Conservation (phyloP, 1,139 yeast species). For the Zygoascus hellenicus region DNA sequence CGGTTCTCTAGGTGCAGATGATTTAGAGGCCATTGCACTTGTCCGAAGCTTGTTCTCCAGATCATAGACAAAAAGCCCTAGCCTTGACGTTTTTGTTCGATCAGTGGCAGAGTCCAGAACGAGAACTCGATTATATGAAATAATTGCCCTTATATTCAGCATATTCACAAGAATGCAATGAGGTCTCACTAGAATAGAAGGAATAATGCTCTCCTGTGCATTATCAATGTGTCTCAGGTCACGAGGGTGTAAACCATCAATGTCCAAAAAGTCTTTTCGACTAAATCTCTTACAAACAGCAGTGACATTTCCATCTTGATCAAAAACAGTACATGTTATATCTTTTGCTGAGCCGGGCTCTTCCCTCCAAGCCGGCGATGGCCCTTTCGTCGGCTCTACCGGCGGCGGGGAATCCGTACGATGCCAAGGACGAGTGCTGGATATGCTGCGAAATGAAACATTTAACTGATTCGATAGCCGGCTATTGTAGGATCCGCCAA, state of each 20-base stretch:
- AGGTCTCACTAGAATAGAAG: slow-evolving; percentile 74
- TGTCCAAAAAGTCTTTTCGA: slow-evolving; percentile 62
- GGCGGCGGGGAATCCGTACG: too few species aligned
- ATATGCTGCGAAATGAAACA: too few species aligned
- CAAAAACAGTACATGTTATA: slow-evolving; percentile 67
- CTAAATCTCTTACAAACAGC: slow-evolving; percentile 68
- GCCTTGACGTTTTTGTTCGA: slow-evolving; percentile 44
- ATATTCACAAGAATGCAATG: slow-evolving; percentile 74
- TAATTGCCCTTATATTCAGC: slow-evolving; percentile 76
- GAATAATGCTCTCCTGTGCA: slow-evolving; percentile 78
- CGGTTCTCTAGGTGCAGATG: neutral
- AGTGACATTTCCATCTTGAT: slow-evolving; percentile 60
- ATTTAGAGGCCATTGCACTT: slow-evolving; percentile 5
- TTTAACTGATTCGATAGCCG: too few species aligned
- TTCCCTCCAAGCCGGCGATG: neutral
- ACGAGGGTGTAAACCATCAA: slow-evolving; percentile 70
- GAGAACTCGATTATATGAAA: slow-evolving; percentile 69
- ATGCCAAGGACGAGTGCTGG: too few species aligned
- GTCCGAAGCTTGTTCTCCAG: slow-evolving; percentile 64
- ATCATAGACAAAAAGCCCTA: slow-evolving; percentile 78
- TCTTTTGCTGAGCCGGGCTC: slow-evolving; percentile 14
- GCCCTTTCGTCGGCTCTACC: too few species aligned
- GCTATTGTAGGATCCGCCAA: too few species aligned
- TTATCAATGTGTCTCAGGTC: slow-evolving; percentile 83
- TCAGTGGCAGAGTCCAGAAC: slow-evolving; percentile 64